Conservation (phyloP, 768 basidiomycete genomes). For the Brasilioporus rufonigricans region DNA sequence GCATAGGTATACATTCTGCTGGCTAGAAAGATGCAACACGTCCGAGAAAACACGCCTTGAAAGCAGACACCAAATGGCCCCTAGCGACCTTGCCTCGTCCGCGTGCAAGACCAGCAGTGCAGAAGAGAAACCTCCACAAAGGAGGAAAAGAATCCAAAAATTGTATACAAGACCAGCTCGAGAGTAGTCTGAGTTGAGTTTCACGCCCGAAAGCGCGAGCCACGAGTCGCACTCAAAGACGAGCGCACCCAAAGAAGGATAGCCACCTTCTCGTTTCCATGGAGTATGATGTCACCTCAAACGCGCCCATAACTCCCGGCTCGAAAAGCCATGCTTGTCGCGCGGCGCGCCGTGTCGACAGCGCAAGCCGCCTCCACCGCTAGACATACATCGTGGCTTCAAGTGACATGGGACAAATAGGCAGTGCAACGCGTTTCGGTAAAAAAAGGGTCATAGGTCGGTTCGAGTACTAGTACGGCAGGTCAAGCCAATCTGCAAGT, state of each 20-base stretch:
- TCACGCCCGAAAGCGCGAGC: conserved; percentile 18
- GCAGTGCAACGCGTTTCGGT: background rate
- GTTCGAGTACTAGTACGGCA: too few species aligned
- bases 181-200: conserved; percentile 29
- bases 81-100: background rate
- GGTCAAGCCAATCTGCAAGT: background rate
- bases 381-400: background rate
- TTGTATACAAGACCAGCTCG: conserved; percentile 17
- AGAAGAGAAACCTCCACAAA: conserved; percentile 14
- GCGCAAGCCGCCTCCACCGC: background rate
- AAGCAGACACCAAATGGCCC: background rate
- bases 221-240: conserved; percentile 27
- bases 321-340: background rate
- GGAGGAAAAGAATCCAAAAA: conserved; percentile 16
- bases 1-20: background rate
- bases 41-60: background rate
- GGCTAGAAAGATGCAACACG: background rate
- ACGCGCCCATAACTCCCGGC: background rate
- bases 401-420: background rate
- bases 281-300: background rate
- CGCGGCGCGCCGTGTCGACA: background rate
- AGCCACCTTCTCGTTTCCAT: conserved; percentile 20
- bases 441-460: too few species aligned
- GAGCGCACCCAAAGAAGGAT: background rate
- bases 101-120: background rate